Base-by-base conservation (phyloP, 1,284 basidiomycete species). In the Tetrapyrgos nigripes region DNA sequence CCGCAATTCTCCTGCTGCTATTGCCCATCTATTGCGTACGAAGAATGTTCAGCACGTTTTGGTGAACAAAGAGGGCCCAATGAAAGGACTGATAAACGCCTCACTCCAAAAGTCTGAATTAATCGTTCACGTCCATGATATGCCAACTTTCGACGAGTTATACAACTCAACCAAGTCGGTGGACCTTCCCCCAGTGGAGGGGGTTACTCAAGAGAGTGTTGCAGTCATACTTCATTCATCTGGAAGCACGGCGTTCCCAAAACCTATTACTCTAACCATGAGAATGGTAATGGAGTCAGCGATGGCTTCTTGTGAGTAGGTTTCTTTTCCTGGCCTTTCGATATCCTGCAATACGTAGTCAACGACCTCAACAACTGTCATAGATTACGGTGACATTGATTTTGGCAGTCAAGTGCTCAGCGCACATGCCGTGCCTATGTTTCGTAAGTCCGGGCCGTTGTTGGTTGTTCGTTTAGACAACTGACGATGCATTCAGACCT, bases 401-500 rank as follows among this genome's bases (percentile, higher is more conserved):
- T 19, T 62, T 17, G 53, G 45, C 4, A 52, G 45, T 10, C 37
- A 47, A 29, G 35, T 58, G 11, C 27, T 63, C 17, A 29, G 35
- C n/a, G 28, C 44, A 24, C 62, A 59, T 17, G 59, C 37, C 10
- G 35, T 63, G 19, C 56, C 62, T 9, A 63, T 65, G 62, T 63
- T 56, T 45, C 63, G 62, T 48, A 62, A 10, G 46, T 50, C n/a
- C n/a, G 33, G 26, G 5, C 4, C 19, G 19, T 8, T n/a, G 19
- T 40, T 40, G 6, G 37, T n/a, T 40, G 14, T 40, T 11, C 13
- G 17, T 4, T 40, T 11, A n/a, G 17, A 40, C 19, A 17, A n/a
- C 37, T 40, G 17, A 40, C 17, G 4, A 4, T 40, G 37, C 19
- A 17, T 40, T n/a, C 47, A 71, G 71, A 73, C 57, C 64, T 48